Base-by-base conservation (phyloP, 1,284 basidiomycete genomes). In the Boletus semigastroideus region DNA sequence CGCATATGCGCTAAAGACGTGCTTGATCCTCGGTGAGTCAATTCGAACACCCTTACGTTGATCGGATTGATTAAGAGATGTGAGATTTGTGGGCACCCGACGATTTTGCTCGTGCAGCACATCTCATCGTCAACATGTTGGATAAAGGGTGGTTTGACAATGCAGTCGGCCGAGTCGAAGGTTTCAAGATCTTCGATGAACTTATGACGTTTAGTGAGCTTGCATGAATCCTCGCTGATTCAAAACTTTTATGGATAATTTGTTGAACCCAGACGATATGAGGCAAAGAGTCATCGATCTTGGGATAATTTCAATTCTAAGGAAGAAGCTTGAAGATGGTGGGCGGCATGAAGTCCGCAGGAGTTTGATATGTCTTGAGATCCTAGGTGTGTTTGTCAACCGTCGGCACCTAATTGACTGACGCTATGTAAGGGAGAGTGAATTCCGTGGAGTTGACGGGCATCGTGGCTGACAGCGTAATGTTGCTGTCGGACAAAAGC, bases 281-380 rank as follows among this genome's bases (percentile, higher is more conserved):
- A 31, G 22, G 41, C 2, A 30, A 20, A 2, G 37, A n/a, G 42
- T 53, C 37, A 7, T 48, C 1, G 2, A 13, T 0, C 8, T 5
- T 7, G 37, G 4, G 0, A 37, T 56, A 19, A 13, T 46, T 1
- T 3, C 10, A 4, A 8, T 5, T 46, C 13, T 57, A 3, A 20
- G 30, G 10, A 41, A 39, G 34, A 57, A 54, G 20, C 20, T 57
- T 3, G 48, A 30, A 31, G n/a, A 1, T 7, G 33, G 51, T 20
- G 16, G 46, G 13, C 34, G 0, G 10, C 38, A 54, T 6, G 44
- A 31, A 14, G 31, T 45, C 17, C 55, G 48, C 6, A 48, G 34
- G 38, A n/a, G 33, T 19, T 31, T 50, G 39, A 30, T 45, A n/a
- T 49, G 33, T 33, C 37, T 57, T 14, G 41, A 57, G 3, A 39